phyloP scores from a whole-genome alignment of 352 stramenopile genomes.

The Phytophthora tubulina region DNA sequence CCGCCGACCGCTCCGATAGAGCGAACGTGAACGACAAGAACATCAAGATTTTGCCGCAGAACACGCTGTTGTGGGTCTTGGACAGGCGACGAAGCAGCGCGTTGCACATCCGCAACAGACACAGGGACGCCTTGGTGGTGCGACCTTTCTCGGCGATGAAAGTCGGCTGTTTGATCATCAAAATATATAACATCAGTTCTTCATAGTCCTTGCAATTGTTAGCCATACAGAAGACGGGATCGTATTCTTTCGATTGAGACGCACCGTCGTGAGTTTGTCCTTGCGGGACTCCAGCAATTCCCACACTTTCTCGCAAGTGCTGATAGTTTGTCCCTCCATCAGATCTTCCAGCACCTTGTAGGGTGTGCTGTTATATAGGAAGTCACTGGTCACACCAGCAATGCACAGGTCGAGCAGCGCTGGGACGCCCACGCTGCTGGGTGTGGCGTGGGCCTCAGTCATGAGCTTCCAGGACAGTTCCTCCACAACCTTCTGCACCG shows the following conservation, averaged over 20 bases:
- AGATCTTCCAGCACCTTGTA: constrained; percentile 91
- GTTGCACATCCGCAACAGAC: constrained; percentile 86
- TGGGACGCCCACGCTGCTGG: constrained; percentile 66
- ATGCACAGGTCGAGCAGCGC: constrained; percentile 86
- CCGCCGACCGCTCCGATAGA: constrained; percentile 84
- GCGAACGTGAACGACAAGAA: constrained; percentile 90
- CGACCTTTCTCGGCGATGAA: constrained; percentile 77
- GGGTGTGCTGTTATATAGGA: constrained; percentile 73
- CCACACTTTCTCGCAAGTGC: constrained; percentile 88
- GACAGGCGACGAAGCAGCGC: constrained; percentile 84
- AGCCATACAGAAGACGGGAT: background rate
- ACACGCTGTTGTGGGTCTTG: constrained; percentile 92
- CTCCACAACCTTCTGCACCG: constrained; percentile 85
- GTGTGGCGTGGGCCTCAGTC: constrained; percentile 62
- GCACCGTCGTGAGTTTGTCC: constrained; percentile 69
- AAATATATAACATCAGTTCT: constrained; percentile 11
- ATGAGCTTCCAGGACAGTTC: constrained; percentile 83
- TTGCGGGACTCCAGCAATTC: constrained; percentile 83
- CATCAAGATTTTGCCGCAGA: constrained; percentile 88
- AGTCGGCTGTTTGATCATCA: constrained; percentile 44
- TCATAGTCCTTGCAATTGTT: background rate
- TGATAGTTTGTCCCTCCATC: constrained; percentile 89
- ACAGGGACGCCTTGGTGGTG: constrained; percentile 85
- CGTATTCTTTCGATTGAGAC: constrained; percentile 2
- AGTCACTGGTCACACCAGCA: constrained; percentile 69